Base-by-base conservation (phyloP, 1,284 basidiomycete species). In the Exsudoporus floridanus region DNA sequence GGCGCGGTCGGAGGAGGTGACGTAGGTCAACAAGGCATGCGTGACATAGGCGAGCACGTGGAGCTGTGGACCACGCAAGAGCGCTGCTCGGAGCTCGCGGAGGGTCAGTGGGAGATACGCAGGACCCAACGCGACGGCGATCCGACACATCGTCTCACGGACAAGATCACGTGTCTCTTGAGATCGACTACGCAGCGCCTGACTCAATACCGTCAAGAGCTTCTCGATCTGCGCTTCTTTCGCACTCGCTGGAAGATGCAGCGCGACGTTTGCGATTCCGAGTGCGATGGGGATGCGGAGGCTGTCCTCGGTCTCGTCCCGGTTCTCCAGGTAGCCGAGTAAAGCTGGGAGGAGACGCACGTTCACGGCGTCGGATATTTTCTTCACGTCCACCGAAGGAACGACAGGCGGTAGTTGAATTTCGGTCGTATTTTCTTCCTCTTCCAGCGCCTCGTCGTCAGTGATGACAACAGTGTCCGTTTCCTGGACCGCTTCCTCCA, bases 81-180 rank as follows among this genome's bases (percentile, higher is more conserved):
- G 81, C 0, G 94, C 91, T 1, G 79, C 83, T 18, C 91, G 82
- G 46, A 98, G 77, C 69, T 98, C 95, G 27, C 83, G 83, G 44
- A 98, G 73, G 25, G 93, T 77, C 21, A 83, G 70, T 0, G 86
- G 79, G 4, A 99, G 81, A 67, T 90, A 92, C 1, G 76, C 69
- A 0, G 90, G 81, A 0, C 93, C 94, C 6, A 97, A 74, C 25
- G 79, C 78, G 28, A 88, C 77, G 4, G 84, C 84, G 48, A 99
- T 94, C 53, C 90, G 91, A 67, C 86, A 87, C 7, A 98, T 73
- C 0, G 93, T 91, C 50, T 94, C 91, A 13, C 94, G 82, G 3
- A 88, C 83, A 35, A 96, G 79, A 64, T 98, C 94, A 52, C 97
- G 81, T 1, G 94, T 95, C 61, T 98, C 94, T 68, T 97, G 94